A percentile compares a stretch with the other conserved stretches of the same genome.
Evolutionary conservation across 176 grass and related monocot species (phyloP).

Genomic region (Poa pratensis): DNA sequence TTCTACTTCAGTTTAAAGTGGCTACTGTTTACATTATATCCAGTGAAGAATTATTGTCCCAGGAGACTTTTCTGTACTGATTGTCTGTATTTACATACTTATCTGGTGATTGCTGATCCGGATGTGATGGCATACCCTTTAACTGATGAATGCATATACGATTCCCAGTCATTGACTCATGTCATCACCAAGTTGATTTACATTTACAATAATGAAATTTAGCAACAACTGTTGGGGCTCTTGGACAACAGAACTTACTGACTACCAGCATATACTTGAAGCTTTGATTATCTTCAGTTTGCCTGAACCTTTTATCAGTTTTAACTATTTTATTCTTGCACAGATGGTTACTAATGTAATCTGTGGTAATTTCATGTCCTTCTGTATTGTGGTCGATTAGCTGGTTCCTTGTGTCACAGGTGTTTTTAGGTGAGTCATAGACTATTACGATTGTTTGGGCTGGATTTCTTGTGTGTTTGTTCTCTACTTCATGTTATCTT

Average conservation of each 20-base stretch:
- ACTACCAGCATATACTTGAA: neutral
- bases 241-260: neutral
- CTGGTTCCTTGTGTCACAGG: neutral
- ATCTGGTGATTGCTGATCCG: neutral
- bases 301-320: neutral
- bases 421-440: neutral
- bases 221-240: neutral
- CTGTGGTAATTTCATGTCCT: neutral
- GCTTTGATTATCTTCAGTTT: neutral
- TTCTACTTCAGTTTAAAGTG: conserved; percentile 7
- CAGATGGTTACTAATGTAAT: neutral
- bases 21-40: neutral
- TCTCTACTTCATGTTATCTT: conserved; percentile 15
- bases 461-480: neutral
- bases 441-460: neutral
- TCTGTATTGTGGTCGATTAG: neutral
- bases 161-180: neutral
- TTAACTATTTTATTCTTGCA: neutral
- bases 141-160: neutral
- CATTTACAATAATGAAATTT: neutral
- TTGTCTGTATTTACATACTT: neutral
- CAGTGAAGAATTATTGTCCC: neutral
- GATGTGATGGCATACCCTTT: neutral
- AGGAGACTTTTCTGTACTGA: neutral
- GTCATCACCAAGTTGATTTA: neutral